Conservation (phyloP, 306 rosid genomes). For the Cucumis hystrix region DNA sequence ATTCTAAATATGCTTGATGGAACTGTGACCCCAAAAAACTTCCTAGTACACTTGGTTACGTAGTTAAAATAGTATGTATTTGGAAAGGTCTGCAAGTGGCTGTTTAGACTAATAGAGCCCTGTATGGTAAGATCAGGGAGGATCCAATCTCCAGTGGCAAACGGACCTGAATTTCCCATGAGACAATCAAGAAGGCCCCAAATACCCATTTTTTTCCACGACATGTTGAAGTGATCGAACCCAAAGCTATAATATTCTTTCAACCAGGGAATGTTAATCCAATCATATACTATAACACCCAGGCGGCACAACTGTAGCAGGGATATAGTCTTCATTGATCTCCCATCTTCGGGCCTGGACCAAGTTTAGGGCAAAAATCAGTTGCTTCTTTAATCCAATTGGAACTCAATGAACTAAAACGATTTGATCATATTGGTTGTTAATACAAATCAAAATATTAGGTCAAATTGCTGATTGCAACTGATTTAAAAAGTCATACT, state of each 20-base stretch:
- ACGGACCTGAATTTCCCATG: constrained; percentile 74
- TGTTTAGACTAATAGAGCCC: constrained; percentile 63
- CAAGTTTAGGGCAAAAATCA: neutral
- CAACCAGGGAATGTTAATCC: constrained; percentile 80
- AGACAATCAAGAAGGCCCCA: constrained; percentile 73
- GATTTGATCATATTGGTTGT: neutral
- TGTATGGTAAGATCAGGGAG: constrained; percentile 96
- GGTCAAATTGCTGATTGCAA: neutral
- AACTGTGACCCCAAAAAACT: constrained; percentile 57
- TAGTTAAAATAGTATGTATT: constrained; percentile 89
- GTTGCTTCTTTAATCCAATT: neutral
- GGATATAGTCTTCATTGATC: constrained; percentile 53
- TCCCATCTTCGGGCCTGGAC: constrained; percentile 85
- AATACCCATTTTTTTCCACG: constrained; percentile 70
- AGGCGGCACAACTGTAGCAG: constrained; percentile 78
- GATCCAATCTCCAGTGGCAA: constrained; percentile 92
- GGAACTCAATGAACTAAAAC: neutral
- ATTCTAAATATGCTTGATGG: constrained; percentile 69
- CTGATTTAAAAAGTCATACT: neutral
- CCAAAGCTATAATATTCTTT: constrained; percentile 87
- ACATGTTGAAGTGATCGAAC: constrained; percentile 77
- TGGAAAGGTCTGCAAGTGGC: constrained; percentile 49
- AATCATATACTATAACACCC: constrained; percentile 80
- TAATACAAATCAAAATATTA: neutral
- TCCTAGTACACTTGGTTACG: constrained; percentile 78